Evolutionary conservation across 805 yeast genomes (phyloP).

Genomic region (Suhomyces pyralidae): DNA sequence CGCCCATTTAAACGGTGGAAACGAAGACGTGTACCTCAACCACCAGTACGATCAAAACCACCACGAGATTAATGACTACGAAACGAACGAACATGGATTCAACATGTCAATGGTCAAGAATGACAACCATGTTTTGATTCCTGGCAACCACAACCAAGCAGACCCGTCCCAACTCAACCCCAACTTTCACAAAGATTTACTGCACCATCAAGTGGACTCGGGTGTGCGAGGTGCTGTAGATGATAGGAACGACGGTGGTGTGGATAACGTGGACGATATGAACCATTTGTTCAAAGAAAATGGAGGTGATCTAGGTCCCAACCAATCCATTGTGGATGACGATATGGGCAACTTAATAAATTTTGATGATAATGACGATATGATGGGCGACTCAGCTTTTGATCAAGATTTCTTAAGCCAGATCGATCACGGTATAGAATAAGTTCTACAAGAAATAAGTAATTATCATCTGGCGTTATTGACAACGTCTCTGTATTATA

Average conservation of each 20-base stretch:
- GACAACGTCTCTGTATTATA: background rate
- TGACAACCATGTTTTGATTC: background rate
- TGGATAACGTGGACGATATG: conserved; percentile 14
- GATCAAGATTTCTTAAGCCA: conserved; percentile 32
- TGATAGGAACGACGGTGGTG: background rate
- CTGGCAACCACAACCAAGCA: background rate
- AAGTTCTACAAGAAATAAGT: background rate
- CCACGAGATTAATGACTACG: background rate
- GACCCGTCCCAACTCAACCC: background rate
- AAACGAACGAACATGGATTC: background rate
- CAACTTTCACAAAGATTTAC: background rate
- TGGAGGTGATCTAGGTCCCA: conserved; percentile 10
- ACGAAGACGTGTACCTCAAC: background rate
- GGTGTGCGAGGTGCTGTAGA: background rate
- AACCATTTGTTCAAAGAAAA: conserved; percentile 17
- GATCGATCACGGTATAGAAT: conserved; percentile 7
- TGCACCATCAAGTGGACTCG: background rate
- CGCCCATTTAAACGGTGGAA: background rate
- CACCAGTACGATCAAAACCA: conserved; percentile 3
- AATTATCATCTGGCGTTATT: background rate
- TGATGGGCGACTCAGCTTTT: conserved; percentile 25
- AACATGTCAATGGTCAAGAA: background rate
- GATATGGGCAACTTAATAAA: conserved; percentile 36
- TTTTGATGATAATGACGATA: conserved; percentile 29
- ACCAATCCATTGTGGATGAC: conserved; percentile 17